These are phyloP conservation scores for Boletus barrowsii DNA, from an alignment of 768 basidiomycete species.

Conservation along the genomic window DNA sequence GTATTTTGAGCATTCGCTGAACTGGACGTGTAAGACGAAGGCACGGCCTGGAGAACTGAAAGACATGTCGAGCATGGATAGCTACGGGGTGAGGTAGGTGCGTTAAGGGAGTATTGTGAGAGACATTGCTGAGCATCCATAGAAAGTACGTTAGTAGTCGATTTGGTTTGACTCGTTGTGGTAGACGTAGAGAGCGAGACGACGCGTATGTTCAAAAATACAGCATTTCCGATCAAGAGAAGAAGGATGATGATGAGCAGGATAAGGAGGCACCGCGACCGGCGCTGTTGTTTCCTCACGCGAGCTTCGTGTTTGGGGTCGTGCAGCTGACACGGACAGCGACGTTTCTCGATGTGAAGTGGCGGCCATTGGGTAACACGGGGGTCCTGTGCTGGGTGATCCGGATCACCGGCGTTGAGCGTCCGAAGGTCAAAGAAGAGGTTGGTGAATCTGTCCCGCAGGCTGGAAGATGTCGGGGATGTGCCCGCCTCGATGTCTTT, in stretches of 20 bases:
- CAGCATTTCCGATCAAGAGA: slow-evolving; percentile 39
- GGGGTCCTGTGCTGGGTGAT: slow-evolving; percentile 25
- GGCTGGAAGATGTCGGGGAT: slow-evolving; percentile 14
- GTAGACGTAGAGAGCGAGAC: slow-evolving; percentile 18
- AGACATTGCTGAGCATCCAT: slow-evolving; percentile 43
- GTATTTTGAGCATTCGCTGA: slow-evolving; percentile 32
- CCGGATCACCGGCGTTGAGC: slow-evolving; percentile 21
- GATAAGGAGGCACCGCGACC: slow-evolving; percentile 29
- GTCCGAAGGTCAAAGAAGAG: slow-evolving; percentile 37
- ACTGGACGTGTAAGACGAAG: slow-evolving; percentile 30
- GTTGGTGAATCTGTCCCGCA: slow-evolving; percentile 36
- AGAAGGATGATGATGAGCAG: slow-evolving; percentile 40
- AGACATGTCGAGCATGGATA: slow-evolving; percentile 50
- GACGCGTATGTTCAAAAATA: slow-evolving; percentile 38
- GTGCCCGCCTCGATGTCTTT: slow-evolving; percentile 28
- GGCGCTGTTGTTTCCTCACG: slow-evolving; percentile 29
- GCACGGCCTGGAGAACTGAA: slow-evolving; percentile 37
- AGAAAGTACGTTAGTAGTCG: slow-evolving; percentile 33
- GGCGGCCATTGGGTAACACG: slow-evolving; percentile 36
- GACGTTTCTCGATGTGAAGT: slow-evolving; percentile 38
- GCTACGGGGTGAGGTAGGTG: slow-evolving; percentile 38
- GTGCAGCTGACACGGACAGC: slow-evolving; percentile 20
- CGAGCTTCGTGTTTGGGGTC: slow-evolving; percentile 20
- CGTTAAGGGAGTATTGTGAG: slow-evolving; percentile 43
- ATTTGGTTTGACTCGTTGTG: slow-evolving; percentile 16